phyloP scores from a whole-genome alignment of 164 flowering plant genomes.

The Nymphaea colorata region DNA sequence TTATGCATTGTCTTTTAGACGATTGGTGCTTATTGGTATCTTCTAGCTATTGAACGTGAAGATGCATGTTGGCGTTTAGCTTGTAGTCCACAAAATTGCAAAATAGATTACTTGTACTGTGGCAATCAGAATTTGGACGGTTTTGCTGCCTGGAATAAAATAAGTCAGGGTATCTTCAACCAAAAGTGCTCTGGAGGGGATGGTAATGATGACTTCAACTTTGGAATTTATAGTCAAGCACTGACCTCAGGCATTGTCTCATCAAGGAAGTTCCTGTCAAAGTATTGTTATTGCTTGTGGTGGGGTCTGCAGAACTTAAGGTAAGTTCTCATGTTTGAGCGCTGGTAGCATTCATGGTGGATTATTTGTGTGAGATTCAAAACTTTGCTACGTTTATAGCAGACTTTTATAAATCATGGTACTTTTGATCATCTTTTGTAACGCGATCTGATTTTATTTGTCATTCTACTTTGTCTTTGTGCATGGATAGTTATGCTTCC shows the following conservation, averaged over 20 bases:
- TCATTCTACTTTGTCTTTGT: too few species aligned
- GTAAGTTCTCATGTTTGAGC: conserved; percentile 17
- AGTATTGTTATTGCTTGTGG: conserved; percentile 94
- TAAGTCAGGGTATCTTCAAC: conserved; percentile 23
- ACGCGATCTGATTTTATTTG: too few species aligned
- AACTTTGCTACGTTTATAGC: too few species aligned
- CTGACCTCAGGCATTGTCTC: conserved; percentile 56
- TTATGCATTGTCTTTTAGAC: conserved; percentile 23
- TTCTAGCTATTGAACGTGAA: conserved; percentile 66
- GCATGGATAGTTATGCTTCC: too few species aligned
- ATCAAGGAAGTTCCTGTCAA: conserved; percentile 51
- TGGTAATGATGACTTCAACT: conserved; percentile 54
- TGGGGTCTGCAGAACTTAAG: conserved; percentile 99
- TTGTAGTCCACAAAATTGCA: conserved; percentile 34
- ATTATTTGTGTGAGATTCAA: not conserved
- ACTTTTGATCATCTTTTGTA: too few species aligned
- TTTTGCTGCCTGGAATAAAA: conserved; percentile 34
- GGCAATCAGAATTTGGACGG: conserved; percentile 41
- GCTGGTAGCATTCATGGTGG: not conserved
- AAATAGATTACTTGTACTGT: conserved; percentile 56
- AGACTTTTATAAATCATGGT: too few species aligned
- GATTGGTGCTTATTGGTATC: conserved; percentile 94
- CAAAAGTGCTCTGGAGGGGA: conserved; percentile 31
- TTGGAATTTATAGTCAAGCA: conserved; percentile 71
- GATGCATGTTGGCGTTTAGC: conserved; percentile 85